phyloP scores from a whole-genome alignment of 169 alveolate species.

The Neospora caninum region DNA sequence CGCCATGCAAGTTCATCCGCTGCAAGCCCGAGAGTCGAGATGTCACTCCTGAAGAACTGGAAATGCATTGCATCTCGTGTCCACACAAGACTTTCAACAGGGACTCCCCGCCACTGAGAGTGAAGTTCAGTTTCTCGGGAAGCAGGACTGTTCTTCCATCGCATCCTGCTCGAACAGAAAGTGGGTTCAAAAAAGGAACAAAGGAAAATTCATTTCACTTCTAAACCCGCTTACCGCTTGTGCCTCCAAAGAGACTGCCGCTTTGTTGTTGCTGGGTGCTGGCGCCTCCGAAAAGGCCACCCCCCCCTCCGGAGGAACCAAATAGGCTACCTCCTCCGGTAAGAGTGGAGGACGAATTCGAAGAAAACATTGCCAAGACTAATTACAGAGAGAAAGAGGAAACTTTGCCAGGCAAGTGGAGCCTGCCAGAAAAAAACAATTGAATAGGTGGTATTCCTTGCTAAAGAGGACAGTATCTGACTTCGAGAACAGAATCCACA shows the following conservation, averaged over 20 bases:
- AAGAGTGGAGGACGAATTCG: background rate
- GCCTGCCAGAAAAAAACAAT: background rate
- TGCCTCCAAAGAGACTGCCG: constrained; percentile 37
- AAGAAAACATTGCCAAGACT: background rate
- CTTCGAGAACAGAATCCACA: background rate
- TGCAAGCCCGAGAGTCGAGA: too few species aligned
- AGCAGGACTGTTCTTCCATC: too few species aligned
- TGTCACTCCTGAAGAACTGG: too few species aligned
- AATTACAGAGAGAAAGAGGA: background rate
- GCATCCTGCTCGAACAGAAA: too few species aligned
- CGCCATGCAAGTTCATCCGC: too few species aligned
- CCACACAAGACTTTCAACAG: too few species aligned
- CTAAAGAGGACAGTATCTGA: background rate
- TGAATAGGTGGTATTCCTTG: background rate
- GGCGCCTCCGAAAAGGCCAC: background rate
- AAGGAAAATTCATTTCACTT: too few species aligned
- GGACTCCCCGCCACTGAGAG: too few species aligned
- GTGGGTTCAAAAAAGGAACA: too few species aligned
- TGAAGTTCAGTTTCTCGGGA: too few species aligned
- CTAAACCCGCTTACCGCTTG: background rate
- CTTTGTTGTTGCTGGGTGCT: constrained; percentile 15
- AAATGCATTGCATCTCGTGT: too few species aligned
- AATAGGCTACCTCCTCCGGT: constrained; percentile 34
- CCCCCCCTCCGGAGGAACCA: constrained; percentile 26
- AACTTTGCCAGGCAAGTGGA: background rate